Evolutionary conservation across 805 yeast species (phyloP).

Genomic region (Suhomyces faveliae): DNA sequence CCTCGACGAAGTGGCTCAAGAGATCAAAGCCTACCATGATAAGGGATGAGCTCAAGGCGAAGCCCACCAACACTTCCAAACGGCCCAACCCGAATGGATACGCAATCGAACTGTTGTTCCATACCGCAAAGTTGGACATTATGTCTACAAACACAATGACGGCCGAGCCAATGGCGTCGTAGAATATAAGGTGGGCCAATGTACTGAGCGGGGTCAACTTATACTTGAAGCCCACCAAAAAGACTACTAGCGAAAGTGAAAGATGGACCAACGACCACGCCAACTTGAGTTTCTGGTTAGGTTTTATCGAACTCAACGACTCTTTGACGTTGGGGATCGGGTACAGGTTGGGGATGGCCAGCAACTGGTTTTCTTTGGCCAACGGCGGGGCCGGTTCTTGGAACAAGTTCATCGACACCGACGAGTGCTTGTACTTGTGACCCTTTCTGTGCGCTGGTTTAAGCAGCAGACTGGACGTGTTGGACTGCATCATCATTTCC

Average conservation of each 20-base stretch:
- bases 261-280: conserved; percentile 61
- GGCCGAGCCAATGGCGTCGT: conserved; percentile 78
- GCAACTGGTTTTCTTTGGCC: conserved; percentile 51
- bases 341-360: conserved; percentile 58
- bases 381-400: conserved; percentile 74
- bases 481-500: conserved; percentile 33
- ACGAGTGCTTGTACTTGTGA: conserved; percentile 92
- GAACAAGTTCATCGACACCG: conserved; percentile 92
- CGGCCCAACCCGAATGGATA: conserved; percentile 95
- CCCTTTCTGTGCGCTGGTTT: conserved; percentile 82
- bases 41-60: conserved; percentile 80
- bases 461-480: conserved; percentile 25
- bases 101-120: conserved; percentile 78
- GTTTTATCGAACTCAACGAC: conserved; percentile 55
- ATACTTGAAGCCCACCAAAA: conserved; percentile 56
- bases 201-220: conserved; percentile 66
- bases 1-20: conserved; percentile 84
- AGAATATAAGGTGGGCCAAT: conserved; percentile 85
- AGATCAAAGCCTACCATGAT: conserved; percentile 90
- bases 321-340: conserved; percentile 74
- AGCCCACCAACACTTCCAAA: conserved; percentile 81
- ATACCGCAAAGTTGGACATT: conserved; percentile 88
- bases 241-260: conserved; percentile 51
- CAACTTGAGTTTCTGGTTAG: conserved; percentile 57
- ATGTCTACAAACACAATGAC: conserved; percentile 70